Evolutionary conservation across 768 basidiomycete species (phyloP), one percentile per base, ranked within the genome.

Genomic region (Phylloporus sp.): DNA sequence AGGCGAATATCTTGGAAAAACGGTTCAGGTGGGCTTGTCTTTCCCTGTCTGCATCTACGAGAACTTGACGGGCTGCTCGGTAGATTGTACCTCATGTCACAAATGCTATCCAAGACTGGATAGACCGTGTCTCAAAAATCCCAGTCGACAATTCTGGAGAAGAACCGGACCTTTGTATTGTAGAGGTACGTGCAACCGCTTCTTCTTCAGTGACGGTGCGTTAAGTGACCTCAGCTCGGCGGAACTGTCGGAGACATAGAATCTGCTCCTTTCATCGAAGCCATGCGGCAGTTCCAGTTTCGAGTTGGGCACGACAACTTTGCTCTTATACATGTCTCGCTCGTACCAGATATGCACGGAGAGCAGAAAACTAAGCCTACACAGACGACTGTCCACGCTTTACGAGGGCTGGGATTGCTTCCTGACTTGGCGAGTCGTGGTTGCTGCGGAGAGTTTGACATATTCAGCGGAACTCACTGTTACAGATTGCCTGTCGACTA

Each of bases 271-370:
- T 99, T 99, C 67, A 77, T 99, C 37, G 95, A 99, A 67, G 95
- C 95, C 1, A 93, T 99, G 87, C 84, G 95, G n/a, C 95, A 99
- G 66, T 99, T 99, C 77, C 95, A 99, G 63, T 97, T 97, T 75
- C 85, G 95, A 46, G 94, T 98, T 18, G 94, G 95, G 15, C 80
- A 87, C 63, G 90, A 92, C 48, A 97, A 98, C 69, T 97, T 97
- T 64, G 94, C 95, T 0, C 81, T 98, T 44, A 84, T 98, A 49
- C 94, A 97, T 56, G 95, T 99, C 38, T 94, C 91, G 6, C 82
- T 99, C 24, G 92, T 99, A n/a, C 95, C 95, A 15, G 91, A 96
- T 60, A 90, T 99, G 77, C 92, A 96, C 44, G 95, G 95, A 46
- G 95, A 99, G 66, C 95, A 97, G 63, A 99, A 99, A 70, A 99